phyloP scores from a whole-genome alignment of 352 stramenopile genomes.

The Phytophthora multivora region DNA sequence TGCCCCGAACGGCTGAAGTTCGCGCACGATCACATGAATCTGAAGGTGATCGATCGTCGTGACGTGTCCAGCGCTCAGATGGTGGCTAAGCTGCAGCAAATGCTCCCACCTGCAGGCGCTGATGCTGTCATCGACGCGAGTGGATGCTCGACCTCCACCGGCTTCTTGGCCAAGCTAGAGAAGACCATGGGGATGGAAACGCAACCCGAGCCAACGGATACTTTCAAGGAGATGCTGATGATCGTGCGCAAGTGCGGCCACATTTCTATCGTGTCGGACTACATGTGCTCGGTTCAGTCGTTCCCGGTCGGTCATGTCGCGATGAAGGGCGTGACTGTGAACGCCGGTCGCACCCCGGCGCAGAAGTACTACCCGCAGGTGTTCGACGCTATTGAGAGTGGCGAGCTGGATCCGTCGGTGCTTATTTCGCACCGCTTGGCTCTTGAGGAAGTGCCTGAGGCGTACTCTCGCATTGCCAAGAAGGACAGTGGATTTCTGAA shows the following conservation, averaged over 20 bases:
- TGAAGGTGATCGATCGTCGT: constrained; percentile 67
- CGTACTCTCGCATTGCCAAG: constrained; percentile 56
- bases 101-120: constrained; percentile 54
- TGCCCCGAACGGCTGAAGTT: constrained; percentile 56
- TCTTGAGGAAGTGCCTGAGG: constrained; percentile 59
- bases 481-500: constrained; percentile 69
- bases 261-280: constrained; percentile 62
- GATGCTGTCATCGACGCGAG: constrained; percentile 66
- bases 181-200: constrained; percentile 56
- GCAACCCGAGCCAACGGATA: constrained; percentile 53
- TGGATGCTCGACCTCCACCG: constrained; percentile 35
- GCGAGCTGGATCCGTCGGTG: constrained; percentile 56
- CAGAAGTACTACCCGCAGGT: constrained; percentile 68
- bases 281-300: constrained; percentile 40
- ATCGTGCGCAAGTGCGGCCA: constrained; percentile 63
- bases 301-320: constrained; percentile 67
- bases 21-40: constrained; percentile 58
- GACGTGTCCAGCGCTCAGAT: constrained; percentile 54
- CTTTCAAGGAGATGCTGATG: constrained; percentile 65
- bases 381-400: constrained; percentile 56
- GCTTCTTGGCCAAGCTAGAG: constrained; percentile 49
- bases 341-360: constrained; percentile 49
- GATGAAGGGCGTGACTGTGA: constrained; percentile 65
- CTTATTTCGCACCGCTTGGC: constrained; percentile 61
- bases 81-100: constrained; percentile 49